Evolutionary conservation across 2,329 filamentous ascomycete species (phyloP), one percentile per base, ranked within the genome.

Genomic region (Penicillium griseofulvum): DNA sequence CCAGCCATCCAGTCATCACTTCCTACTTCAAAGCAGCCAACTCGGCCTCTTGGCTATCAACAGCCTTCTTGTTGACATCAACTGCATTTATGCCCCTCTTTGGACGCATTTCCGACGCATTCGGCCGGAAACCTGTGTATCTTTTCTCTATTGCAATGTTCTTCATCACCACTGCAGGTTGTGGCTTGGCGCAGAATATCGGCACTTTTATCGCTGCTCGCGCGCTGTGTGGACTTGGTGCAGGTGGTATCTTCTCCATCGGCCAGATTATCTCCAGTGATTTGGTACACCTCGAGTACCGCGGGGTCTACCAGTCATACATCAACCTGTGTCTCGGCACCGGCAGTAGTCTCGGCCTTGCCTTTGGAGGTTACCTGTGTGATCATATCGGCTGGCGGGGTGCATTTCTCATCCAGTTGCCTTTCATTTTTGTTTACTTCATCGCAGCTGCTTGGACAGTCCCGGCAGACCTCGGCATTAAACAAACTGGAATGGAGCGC

Each of bases 11-110:
- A 0, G 87, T 90, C 54, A 91, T 93, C 58, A 91, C 89, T 0
- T 91, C 88, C 0, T 85, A 92, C 70, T 93, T 93, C 71, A 77
- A 86, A 57, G 83, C 87, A 46, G 89, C 88, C 31, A 91, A 93
- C 70, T 85, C 85, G 44, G 90, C 90, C 3, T 91, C 89, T 2
- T 94, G 90, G 90, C 79, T 93, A 5, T 91, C 88, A 1, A 93
- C 89, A 0, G 84, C 88, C 0, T 93, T 91, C 61, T 74, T 93
- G 34, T 79, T 94, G 36, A 91, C 89, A 0, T 89, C 85, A 4
- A 91, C 89, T 1, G 84, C 87, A 24, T 87, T 90, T 54, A 87
- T 91, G 71, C 89, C 90, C 0, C 75, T 93, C 1, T 83, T 90
- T 60, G 89, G 88, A 3, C 82, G 89, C 2, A 70, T 91, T 1